Percentiles rank a stretch among this genome's conserved stretches.
These are phyloP conservation scores for Ophiocordyceps unilateralis DNA, from an alignment of 2,329 filamentous ascomycete genomes.

Conservation along the genomic window DNA sequence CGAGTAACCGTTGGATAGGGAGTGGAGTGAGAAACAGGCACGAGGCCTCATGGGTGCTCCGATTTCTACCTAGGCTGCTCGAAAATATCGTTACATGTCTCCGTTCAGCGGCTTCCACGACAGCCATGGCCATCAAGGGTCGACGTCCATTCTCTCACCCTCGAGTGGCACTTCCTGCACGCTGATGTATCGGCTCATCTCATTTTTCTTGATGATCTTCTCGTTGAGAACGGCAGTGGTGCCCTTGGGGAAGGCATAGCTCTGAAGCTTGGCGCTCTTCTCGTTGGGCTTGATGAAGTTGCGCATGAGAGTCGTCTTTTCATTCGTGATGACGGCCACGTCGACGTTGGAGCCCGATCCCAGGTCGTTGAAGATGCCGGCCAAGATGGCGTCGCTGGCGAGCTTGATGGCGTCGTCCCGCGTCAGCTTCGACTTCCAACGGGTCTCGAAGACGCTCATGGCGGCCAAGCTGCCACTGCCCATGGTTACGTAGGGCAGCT, in stretches of 20 bases:
- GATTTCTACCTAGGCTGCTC: neutral
- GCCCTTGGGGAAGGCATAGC: slow-evolving; percentile 77
- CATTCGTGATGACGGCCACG: slow-evolving; percentile 83
- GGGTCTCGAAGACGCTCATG: slow-evolving; percentile 95
- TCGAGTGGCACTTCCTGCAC: slow-evolving; percentile 69
- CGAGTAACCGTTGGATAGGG: too few relatives aligned
- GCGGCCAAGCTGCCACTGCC: slow-evolving; percentile 88
- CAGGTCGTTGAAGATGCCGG: slow-evolving; percentile 97
- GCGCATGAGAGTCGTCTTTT: slow-evolving; percentile 85
- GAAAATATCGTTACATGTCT: neutral
- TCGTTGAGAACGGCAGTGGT: slow-evolving; percentile 95
- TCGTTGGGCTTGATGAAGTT: slow-evolving; percentile 91
- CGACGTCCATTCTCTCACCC: slow-evolving; percentile 53
- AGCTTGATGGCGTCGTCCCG: slow-evolving; percentile 70
- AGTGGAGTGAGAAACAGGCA: neutral
- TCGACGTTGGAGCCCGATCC: slow-evolving; percentile 96
- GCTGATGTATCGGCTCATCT: slow-evolving; percentile 85
- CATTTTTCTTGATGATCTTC: slow-evolving; percentile 86
- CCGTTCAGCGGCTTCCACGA: too few relatives aligned
- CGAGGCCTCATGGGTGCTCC: neutral
- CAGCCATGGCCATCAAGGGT: slow-evolving; percentile 23
- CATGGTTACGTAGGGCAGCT: slow-evolving; percentile 98
- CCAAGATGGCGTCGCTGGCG: slow-evolving; percentile 72
- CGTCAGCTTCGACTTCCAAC: slow-evolving; percentile 69
- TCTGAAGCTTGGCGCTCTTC: slow-evolving; percentile 77